Conservation (phyloP, 805 yeast species). For the Teunomyces atbi region DNA sequence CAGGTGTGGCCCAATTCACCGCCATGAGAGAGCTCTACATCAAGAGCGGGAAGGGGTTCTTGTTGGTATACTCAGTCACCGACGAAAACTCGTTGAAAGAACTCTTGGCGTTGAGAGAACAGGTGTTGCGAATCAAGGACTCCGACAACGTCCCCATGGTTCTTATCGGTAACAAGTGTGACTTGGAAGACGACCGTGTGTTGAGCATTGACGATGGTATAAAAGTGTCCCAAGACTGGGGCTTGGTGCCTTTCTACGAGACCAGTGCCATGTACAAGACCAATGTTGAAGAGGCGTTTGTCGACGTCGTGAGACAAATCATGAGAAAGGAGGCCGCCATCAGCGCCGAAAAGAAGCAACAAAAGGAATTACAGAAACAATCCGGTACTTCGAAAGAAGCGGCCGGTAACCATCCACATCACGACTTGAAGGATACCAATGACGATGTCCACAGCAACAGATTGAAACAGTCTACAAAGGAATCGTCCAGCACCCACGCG, state of each 20-base stretch:
- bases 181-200: constrained; percentile 71
- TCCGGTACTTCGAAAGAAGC: constrained; percentile 1
- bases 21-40: constrained; percentile 91
- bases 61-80: constrained; percentile 57
- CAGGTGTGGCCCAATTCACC: constrained; percentile 82
- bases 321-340: constrained; percentile 66
- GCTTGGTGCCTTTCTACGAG: constrained; percentile 86
- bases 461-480: constrained; percentile 19
- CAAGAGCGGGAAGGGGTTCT: constrained; percentile 78
- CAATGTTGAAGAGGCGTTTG: constrained; percentile 87
- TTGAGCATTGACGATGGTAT: constrained; percentile 80
- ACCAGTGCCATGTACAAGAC: constrained; percentile 89
- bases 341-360: constrained; percentile 45
- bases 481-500: constrained; percentile 8
- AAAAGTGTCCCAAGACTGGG: constrained; percentile 81
- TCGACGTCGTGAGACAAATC: constrained; percentile 85
- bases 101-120: constrained; percentile 74
- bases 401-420: background rate
- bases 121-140: constrained; percentile 81
- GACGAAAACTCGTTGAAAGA: constrained; percentile 71
- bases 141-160: constrained; percentile 80
- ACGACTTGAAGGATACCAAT: constrained; percentile 2
- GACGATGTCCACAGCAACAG: constrained; percentile 14
- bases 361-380: constrained; percentile 41
- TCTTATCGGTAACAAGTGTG: constrained; percentile 88